A percentile compares a stretch with the other conserved stretches of the same genome.
phyloP scores from a whole-genome alignment of 148 eudicot species.

The Silene latifolia region DNA sequence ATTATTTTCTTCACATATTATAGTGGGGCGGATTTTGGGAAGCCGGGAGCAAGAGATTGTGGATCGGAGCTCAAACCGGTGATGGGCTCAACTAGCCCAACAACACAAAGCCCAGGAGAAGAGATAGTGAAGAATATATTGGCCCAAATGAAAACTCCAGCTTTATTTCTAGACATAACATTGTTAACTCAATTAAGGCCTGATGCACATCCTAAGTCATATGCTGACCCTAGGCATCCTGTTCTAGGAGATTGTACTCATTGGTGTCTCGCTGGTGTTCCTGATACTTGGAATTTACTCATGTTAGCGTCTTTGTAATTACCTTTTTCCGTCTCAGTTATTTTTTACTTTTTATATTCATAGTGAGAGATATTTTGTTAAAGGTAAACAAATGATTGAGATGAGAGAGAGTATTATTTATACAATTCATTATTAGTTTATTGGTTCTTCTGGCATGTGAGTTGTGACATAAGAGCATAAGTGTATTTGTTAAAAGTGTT shows the following conservation, averaged over 20 bases:
- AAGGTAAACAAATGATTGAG: too few species aligned
- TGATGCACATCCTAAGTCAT: constrained; percentile 36
- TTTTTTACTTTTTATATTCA: too few species aligned
- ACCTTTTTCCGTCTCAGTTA: not conserved
- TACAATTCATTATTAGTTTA: too few species aligned
- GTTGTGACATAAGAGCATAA: too few species aligned
- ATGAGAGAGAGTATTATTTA: too few species aligned
- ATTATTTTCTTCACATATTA: too few species aligned
- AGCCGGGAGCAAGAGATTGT: constrained; percentile 20
- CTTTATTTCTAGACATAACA: constrained; percentile 29
- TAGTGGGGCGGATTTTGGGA: constrained; percentile 29
- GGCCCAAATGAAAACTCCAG: constrained; percentile 30
- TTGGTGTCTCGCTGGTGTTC: constrained; percentile 42
- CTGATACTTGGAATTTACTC: constrained; percentile 37
- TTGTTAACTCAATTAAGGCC: constrained; percentile 30
- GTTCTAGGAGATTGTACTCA: constrained; percentile 32
- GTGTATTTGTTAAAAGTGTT: too few species aligned
- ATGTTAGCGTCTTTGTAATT: constrained; percentile 3
- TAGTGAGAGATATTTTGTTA: too few species aligned
- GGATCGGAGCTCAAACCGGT: constrained; percentile 13
- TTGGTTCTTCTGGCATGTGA: too few species aligned
- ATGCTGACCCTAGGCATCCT: not conserved
- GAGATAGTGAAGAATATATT: constrained; percentile 25
- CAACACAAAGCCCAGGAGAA: constrained; percentile 24
- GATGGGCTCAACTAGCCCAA: constrained; percentile 21